Evolutionary conservation across 345 rosid species (phyloP).

Genomic region (Salix viminalis): DNA sequence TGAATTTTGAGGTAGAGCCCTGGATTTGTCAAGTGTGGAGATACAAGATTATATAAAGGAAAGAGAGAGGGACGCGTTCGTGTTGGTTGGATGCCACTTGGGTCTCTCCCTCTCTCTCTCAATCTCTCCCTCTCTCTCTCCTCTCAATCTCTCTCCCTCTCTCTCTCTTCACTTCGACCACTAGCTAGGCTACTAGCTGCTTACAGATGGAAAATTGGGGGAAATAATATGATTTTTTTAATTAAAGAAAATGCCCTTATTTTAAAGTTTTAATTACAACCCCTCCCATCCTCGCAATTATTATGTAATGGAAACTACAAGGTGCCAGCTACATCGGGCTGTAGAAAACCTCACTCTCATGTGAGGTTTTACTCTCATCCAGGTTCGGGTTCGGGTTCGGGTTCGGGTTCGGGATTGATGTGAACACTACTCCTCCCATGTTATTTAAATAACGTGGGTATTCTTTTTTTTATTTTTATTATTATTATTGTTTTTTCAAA

Average conservation of each 20-base stretch:
- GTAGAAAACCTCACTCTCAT: constrained; percentile 19
- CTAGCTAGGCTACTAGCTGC: not conserved
- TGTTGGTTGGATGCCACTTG: constrained; percentile 52
- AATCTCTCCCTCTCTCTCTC: no score
- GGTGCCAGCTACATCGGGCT: constrained; percentile 25
- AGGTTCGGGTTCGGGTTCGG: not conserved
- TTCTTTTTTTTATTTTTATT: not conserved
- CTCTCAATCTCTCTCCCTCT: not conserved
- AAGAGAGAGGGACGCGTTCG: constrained; percentile 12
- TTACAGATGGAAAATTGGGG: not conserved
- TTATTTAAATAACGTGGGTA: not conserved
- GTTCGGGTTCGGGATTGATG: not conserved
- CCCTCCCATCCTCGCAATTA: not conserved
- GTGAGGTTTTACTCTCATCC: constrained; percentile 18
- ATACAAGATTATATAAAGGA: constrained; percentile 18
- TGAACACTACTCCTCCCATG: not conserved
- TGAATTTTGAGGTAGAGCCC: constrained; percentile 8
- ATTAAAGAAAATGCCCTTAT: not conserved
- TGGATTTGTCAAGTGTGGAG: not conserved
- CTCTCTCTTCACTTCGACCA: not conserved
- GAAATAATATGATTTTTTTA: not conserved
- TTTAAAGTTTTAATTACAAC: not conserved
- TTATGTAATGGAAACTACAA: not conserved
- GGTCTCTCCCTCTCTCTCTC: not conserved
- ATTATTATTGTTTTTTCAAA: not conserved